Evolutionary conservation across 805 yeast genomes (phyloP).

Genomic region (Starmerella davenportii): DNA sequence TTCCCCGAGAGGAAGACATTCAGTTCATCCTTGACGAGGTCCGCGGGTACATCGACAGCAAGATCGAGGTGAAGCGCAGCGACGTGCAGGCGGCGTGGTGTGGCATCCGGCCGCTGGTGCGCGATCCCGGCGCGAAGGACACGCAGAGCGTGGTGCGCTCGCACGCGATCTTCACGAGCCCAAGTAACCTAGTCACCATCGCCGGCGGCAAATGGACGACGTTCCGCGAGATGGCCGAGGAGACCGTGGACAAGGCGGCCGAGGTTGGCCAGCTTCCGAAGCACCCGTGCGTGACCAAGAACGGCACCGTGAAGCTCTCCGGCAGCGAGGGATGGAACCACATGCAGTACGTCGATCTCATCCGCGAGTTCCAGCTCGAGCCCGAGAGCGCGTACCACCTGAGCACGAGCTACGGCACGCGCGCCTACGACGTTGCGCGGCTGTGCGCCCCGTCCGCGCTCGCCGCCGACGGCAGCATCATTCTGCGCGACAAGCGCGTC

Average conservation of each 20-base stretch:
- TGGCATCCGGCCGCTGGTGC: conserved; percentile 86
- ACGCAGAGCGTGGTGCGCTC: conserved; percentile 86
- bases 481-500: conserved; percentile 27
- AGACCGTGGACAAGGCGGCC: conserved; percentile 62
- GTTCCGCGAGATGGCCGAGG: conserved; percentile 93
- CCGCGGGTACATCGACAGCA: conserved; percentile 59
- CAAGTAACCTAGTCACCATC: conserved; percentile 64
- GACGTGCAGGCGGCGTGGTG: conserved; percentile 94
- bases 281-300: conserved; percentile 35
- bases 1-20: conserved; percentile 75
- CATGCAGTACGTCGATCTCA: conserved; percentile 57
- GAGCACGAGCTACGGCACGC: conserved; percentile 73
- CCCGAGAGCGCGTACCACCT: conserved; percentile 64
- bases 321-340: conserved; percentile 73
- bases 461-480: conserved; percentile 25
- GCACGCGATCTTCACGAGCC: conserved; percentile 59
- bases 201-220: conserved; percentile 99
- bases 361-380: conserved; percentile 59
- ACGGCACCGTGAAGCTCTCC: conserved; percentile 31
- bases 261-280: conserved; percentile 22
- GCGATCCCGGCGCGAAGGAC: conserved; percentile 41
- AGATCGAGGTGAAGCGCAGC: conserved; percentile 71
- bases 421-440: conserved; percentile 53
- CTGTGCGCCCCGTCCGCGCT: conserved; percentile 27
- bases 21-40: conserved; percentile 72